A percentile compares a stretch with the other conserved stretches of the same genome.
Conservation (phyloP, 306 rosid genomes). For the barrel medic (Medicago truncatula) region DNA sequence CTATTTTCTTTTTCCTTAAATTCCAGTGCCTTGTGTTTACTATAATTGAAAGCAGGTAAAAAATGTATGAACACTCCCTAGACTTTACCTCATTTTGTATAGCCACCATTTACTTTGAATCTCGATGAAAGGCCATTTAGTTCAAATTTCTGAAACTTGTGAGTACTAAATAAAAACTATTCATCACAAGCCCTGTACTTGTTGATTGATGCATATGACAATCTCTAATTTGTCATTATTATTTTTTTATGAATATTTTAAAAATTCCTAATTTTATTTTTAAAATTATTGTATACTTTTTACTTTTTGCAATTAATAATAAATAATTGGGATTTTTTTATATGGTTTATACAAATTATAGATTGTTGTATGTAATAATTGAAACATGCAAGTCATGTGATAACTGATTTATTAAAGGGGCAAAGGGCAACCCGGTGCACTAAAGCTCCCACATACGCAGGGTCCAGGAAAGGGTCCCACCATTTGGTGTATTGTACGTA, state of each 20-base stretch:
- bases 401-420: too few species aligned
- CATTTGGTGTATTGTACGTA: too few species aligned
- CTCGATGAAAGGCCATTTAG: slow-evolving; percentile 14
- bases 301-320: slow-evolving; percentile 4
- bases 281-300: not conserved
- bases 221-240: slow-evolving; percentile 8
- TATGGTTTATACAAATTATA: slow-evolving; percentile 10
- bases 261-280: not conserved
- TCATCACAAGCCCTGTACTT: slow-evolving; percentile 26
- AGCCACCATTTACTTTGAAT: slow-evolving; percentile 15
- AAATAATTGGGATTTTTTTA: not conserved
- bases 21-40: not conserved
- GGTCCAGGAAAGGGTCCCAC: too few species aligned
- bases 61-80: slow-evolving; percentile 16
- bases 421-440: too few species aligned
- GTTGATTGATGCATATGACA: not conserved
- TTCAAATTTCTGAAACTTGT: slow-evolving; percentile 20
- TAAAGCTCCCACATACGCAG: too few species aligned
- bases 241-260: not conserved
- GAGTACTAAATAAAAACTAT: not conserved
- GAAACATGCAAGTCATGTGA: slow-evolving; percentile 3
- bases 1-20: slow-evolving; percentile 22
- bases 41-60: not conserved
- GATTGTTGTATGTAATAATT: not conserved
- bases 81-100: slow-evolving; percentile 26